Conservation (phyloP, 768 basidiomycete species). For the Rhodocollybia butyracea region DNA sequence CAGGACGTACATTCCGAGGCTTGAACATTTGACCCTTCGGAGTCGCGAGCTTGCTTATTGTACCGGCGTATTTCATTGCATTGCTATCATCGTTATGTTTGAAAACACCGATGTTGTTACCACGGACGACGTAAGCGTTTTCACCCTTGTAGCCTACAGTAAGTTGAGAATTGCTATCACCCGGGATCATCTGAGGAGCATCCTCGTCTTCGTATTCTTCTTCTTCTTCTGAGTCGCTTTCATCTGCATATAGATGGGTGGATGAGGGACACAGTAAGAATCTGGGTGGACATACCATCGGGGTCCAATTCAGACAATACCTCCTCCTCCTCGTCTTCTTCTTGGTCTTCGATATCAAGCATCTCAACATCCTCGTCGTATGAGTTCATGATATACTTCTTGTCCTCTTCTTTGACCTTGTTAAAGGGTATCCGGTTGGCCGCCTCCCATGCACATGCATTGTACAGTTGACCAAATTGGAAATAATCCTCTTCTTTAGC, state of each 20-base stretch:
- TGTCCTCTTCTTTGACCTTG: conserved; percentile 88
- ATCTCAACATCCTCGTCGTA: conserved; percentile 85
- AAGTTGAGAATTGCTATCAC: conserved; percentile 81
- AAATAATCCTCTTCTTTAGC: conserved; percentile 49
- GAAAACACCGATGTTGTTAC: conserved; percentile 90
- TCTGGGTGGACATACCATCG: conserved; percentile 39
- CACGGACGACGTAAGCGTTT: conserved; percentile 89
- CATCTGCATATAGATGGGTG: conserved; percentile 25
- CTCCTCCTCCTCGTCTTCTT: conserved; percentile 78
- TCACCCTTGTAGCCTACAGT: conserved; percentile 96
- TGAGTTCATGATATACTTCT: conserved; percentile 75
- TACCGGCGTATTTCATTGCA: conserved; percentile 80
- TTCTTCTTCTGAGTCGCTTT: conserved; percentile 33
- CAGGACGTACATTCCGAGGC: conserved; percentile 69
- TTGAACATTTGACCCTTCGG: conserved; percentile 81
- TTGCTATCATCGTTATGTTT: conserved; percentile 58
- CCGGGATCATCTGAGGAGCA: conserved; percentile 37
- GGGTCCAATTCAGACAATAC: conserved; percentile 66
- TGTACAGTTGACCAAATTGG: conserved; percentile 60
- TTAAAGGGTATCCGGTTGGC: conserved; percentile 69
- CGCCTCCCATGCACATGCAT: conserved; percentile 76
- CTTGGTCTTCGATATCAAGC: conserved; percentile 71
- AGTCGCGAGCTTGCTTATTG: conserved; percentile 79
- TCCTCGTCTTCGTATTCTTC: conserved; percentile 36
- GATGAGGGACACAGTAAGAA: neutral